Base-by-base conservation (phyloP, 345 rosid genomes). In the Citrus australasica region DNA sequence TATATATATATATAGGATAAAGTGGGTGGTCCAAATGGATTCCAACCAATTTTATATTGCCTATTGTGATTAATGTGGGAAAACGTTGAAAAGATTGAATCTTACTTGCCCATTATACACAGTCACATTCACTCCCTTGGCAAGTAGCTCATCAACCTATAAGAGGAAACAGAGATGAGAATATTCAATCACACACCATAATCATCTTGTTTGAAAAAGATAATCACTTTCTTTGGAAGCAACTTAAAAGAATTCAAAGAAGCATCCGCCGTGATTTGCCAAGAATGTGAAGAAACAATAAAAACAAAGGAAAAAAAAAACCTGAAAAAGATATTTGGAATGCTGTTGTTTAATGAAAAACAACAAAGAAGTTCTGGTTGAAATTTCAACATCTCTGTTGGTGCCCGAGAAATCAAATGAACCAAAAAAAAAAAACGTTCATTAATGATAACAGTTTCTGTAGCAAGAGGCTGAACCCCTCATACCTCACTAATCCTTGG, bases 41-140 rank as follows among this genome's bases (percentile, higher is more conserved):
- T 33, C 37, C 73, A 42, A 38, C 68, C 79, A 59, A 60, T 22
- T 27, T 25, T 59, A 55, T 27, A 24, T 14, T 33, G 48, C 24
- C 7, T 6, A 25, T 25, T 25, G 27, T 25, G 27, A 25, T 25
- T 25, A 37, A 14, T 35, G 40, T 51, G n/a, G 24, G 30, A 11
- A 1, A 9, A 1, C 21, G 2, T 5, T 76, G 79, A 56, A 76
- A 76, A 37, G 48, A 14, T 79, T 35, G 66, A 67, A 24, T 68
- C 89, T 75, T 90, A 93, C 99, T 73, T 95, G 99, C 28, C 99
- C 99, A 88, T 79, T 95, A 76, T 95, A 93, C 28, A 95, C 76
- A 9, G 97, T 93, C 51, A 93, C 97, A 79, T 89, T 87, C 65
- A 92, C 81, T 14, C 97, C 98, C 67, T 86, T 91, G 27, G 90